These are phyloP conservation scores for Tolypocladium album DNA, from an alignment of 2,329 filamentous ascomycete genomes.

Conservation along the genomic window DNA sequence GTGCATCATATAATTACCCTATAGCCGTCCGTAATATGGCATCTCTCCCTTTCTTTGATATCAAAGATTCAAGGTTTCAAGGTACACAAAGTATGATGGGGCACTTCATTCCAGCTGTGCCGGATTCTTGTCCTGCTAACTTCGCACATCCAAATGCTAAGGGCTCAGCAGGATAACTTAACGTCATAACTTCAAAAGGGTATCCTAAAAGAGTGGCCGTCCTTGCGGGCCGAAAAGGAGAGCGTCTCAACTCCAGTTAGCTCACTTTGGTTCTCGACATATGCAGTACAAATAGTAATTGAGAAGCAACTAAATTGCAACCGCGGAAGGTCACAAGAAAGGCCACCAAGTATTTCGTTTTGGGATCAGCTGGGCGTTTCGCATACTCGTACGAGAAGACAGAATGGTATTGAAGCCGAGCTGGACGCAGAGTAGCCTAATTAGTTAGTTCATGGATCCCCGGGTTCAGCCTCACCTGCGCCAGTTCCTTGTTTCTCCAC, in stretches of 20 bases:
- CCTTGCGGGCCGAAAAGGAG: slow-evolving; percentile 41
- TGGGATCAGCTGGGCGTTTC: not conserved
- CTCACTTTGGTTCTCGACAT: too few relatives aligned
- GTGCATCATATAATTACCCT: slow-evolving; percentile 32
- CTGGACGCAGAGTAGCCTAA: not conserved
- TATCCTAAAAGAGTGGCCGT: slow-evolving; percentile 25
- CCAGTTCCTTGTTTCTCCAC: not conserved
- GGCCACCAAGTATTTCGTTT: too few relatives aligned
- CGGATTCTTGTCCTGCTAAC: slow-evolving; percentile 39
- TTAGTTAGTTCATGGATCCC: not conserved
- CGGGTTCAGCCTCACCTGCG: not conserved
- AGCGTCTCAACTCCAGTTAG: slow-evolving; percentile 29
- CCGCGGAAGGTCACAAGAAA: too few relatives aligned
- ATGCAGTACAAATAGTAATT: too few relatives aligned
- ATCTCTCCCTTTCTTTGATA: slow-evolving; percentile 27
- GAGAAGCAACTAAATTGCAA: not conserved
- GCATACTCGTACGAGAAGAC: not conserved
- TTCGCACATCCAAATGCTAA: slow-evolving; percentile 29
- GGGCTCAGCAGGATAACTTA: not conserved
- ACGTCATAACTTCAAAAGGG: too few relatives aligned
- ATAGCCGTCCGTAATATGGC: slow-evolving; percentile 33
- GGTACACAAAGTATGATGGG: slow-evolving; percentile 7
- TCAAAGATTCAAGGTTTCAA: slow-evolving; percentile 40
- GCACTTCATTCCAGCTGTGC: slow-evolving; percentile 9
- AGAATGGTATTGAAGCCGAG: not conserved